Evolutionary conservation across 73 alveolate genomes (phyloP), one percentile per base, ranked within the genome.

Genomic region (Stentor roeselii): DNA sequence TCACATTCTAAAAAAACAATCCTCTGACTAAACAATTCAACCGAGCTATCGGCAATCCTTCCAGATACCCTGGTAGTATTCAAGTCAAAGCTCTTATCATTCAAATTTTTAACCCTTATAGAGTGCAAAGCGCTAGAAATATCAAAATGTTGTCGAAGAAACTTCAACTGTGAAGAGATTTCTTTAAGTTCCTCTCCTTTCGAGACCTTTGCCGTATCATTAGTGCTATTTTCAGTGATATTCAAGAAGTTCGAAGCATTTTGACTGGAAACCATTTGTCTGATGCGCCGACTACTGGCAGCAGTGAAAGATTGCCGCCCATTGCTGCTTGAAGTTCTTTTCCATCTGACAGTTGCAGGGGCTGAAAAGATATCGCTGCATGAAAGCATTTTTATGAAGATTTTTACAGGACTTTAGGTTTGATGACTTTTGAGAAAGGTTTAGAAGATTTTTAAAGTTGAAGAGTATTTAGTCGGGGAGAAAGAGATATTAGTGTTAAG

Each of bases 1-100:
- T 86, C 90, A 39, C 82, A 80, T 31, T 89, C 87, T 2, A 89
- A 21, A 21, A 50, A 11, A 11, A 11, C 21, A 21, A 50, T 21
- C 21, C 67, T 6, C 6, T 50, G 6, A 11, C 21, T 6, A n/a
- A n/a, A n/a, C n/a, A n/a, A n/a, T n/a, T n/a, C n/a, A n/a, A n/a
- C n/a, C 21, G 67, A 50, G 6, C 21, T 50, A 50, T 50, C 67
- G 6, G 67, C 6, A 50, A 21, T 50, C 67, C 21, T 6, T n/a
- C n/a, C n/a, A 50, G 67, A 50, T 11, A 50, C 30, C 21, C 67
- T 50, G 6, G 6, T 6, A 50, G 21, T 50, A 50, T 50, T 50
- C 21, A 50, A 50, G 67, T 50, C 67, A 50, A 50, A 50, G 21
- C 30, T 21, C 21, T 50, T 50, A 50, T 11, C 6, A 21, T 50